phyloP scores from a whole-genome alignment of 2,329 filamentous ascomycete species.

The Thyridium curvatum region DNA sequence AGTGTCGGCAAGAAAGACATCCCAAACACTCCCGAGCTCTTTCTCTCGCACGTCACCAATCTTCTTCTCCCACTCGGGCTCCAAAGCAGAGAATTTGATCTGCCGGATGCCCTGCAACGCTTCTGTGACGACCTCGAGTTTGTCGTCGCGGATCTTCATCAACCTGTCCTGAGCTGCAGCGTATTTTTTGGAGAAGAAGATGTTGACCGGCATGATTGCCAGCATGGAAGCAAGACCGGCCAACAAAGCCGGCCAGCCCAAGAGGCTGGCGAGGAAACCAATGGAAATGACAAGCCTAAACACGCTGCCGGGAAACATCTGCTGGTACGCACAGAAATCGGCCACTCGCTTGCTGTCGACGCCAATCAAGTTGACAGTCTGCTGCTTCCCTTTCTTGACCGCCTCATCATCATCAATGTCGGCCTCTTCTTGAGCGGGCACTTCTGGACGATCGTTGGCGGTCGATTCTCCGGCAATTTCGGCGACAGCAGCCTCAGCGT shows the following conservation, averaged over 20 bases:
- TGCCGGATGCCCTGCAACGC: slow-evolving; percentile 74
- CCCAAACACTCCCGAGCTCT: slow-evolving; percentile 63
- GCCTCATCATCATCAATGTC: slow-evolving; percentile 40
- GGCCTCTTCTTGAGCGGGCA: slow-evolving; percentile 30
- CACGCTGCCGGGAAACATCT: slow-evolving; percentile 55
- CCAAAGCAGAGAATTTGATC: slow-evolving; percentile 77
- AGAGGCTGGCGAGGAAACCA: slow-evolving; percentile 57
- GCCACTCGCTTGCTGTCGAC: slow-evolving; percentile 66
- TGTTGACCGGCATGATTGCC: slow-evolving; percentile 62
- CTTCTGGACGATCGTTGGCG: slow-evolving; percentile 22
- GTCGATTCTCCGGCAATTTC: slow-evolving; percentile 19
- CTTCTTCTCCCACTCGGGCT: slow-evolving; percentile 67
- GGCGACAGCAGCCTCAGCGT: slow-evolving; percentile 18
- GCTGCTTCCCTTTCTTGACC: slow-evolving; percentile 53
- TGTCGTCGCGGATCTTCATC: slow-evolving; percentile 71
- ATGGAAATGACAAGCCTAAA: slow-evolving; percentile 62
- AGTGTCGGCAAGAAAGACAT: slow-evolving; percentile 57
- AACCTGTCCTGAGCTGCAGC: slow-evolving; percentile 58
- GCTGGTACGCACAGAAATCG: slow-evolving; percentile 62
- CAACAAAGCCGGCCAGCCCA: slow-evolving; percentile 65
- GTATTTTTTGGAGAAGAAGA: slow-evolving; percentile 59
- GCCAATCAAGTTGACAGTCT: slow-evolving; percentile 72
- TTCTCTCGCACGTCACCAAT: slow-evolving; percentile 58
- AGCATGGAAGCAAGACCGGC: slow-evolving; percentile 60
- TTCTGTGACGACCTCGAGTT: slow-evolving; percentile 70